Evolutionary conservation across 345 rosid species (phyloP).

Genomic region (Physaria fendleri): DNA sequence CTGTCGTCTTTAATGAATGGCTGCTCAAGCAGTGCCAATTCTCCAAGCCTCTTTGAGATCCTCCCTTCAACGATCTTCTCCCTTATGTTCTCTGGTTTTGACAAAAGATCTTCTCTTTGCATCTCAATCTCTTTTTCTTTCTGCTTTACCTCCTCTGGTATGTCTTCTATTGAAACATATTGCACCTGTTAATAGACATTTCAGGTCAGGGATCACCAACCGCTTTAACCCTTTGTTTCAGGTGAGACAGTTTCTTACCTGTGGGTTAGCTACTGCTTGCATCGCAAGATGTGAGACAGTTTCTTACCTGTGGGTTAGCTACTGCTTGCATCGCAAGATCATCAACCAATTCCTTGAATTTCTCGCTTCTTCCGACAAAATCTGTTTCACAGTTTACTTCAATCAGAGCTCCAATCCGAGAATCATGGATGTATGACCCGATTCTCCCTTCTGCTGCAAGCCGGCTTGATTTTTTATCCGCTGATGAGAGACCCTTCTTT

Average conservation of each 20-base stretch:
- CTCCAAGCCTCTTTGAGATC: slow-evolving; percentile 77
- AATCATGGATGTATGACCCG: slow-evolving; percentile 83
- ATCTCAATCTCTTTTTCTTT: slow-evolving; percentile 85
- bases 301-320: slow-evolving; percentile 57
- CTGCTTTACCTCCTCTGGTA: slow-evolving; percentile 41
- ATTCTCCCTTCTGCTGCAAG: slow-evolving; percentile 97
- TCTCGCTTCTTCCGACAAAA: slow-evolving; percentile 86
- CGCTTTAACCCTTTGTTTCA: neutral
- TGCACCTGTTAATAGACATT: slow-evolving; percentile 35
- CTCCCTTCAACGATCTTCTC: slow-evolving; percentile 89
- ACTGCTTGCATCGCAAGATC: slow-evolving; percentile 94
- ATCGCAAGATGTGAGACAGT: slow-evolving; percentile 58
- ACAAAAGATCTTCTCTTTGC: slow-evolving; percentile 86
- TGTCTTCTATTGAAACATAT: slow-evolving; percentile 64
- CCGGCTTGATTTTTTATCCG: slow-evolving; percentile 90
- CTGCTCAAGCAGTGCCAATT: slow-evolving; percentile 72
- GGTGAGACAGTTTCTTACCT: slow-evolving; percentile 17
- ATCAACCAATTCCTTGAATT: slow-evolving; percentile 79
- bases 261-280: slow-evolving; percentile 89
- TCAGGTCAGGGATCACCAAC: slow-evolving; percentile 5
- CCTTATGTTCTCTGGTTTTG: slow-evolving; percentile 84
- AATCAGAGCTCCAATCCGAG: slow-evolving; percentile 80
- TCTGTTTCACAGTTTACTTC: slow-evolving; percentile 97
- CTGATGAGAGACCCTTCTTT: slow-evolving; percentile 88
- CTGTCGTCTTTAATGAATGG: slow-evolving; percentile 69